Percentiles rank a stretch among this genome's conserved stretches.
phyloP scores from a whole-genome alignment of 169 alveolate genomes.

The Plasmodium relictum region DNA sequence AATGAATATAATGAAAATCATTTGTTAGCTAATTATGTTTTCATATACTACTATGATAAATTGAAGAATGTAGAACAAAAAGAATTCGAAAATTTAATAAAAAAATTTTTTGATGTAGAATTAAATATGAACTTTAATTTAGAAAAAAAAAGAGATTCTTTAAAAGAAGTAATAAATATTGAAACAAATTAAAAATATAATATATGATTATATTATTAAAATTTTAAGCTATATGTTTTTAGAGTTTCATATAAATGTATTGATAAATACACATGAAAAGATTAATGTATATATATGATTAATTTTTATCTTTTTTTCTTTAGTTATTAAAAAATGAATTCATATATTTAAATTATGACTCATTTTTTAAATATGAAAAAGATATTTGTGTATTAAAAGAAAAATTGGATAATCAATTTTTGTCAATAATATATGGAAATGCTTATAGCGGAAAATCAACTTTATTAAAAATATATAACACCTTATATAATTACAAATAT shows the following conservation, averaged over 20 bases:
- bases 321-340: conserved; percentile 34
- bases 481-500: conserved; percentile 20
- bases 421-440: conserved; percentile 41
- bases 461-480: conserved; percentile 53
- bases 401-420: conserved; percentile 39
- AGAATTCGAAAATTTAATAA: conserved; percentile 35
- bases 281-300: neutral
- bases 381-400: conserved; percentile 57
- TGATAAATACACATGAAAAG: neutral
- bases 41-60: conserved; percentile 56
- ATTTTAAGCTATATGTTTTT: no score
- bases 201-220: no score
- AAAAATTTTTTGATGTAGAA: conserved; percentile 36
- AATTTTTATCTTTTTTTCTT: neutral
- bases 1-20: neutral
- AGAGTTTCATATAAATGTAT: neutral
- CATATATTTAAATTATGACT: conserved; percentile 35
- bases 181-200: neutral
- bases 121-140: conserved; percentile 15
- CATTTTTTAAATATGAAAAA: conserved; percentile 32
- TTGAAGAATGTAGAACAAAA: conserved; percentile 35
- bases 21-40: conserved; percentile 29
- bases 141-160: conserved; percentile 11
- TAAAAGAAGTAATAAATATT: conserved; percentile 51
- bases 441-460: conserved; percentile 57